Conservation (phyloP, 1,284 basidiomycete genomes). For the Microbotryum lychnidis-dioicae region DNA sequence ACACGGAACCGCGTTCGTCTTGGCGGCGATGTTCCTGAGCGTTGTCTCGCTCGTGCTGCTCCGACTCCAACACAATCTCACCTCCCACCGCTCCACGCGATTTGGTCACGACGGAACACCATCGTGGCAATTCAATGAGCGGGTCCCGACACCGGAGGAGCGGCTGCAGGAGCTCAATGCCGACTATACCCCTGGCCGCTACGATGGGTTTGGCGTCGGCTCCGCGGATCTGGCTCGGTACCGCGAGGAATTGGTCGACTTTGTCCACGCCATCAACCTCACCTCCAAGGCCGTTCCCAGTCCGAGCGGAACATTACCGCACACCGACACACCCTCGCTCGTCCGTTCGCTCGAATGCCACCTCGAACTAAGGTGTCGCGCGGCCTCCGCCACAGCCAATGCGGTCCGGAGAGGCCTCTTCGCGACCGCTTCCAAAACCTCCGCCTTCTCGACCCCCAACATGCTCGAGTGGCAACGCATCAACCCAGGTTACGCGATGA, state of each 20-base stretch:
- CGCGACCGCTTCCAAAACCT: neutral
- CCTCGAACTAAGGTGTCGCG: neutral
- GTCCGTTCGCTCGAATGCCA: neutral
- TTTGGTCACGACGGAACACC: too few species aligned
- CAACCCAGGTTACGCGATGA: neutral
- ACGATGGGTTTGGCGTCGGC: constrained; percentile 5
- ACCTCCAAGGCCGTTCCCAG: too few species aligned
- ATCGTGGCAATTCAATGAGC: too few species aligned
- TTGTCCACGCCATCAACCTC: neutral
- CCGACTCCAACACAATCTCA: too few species aligned
- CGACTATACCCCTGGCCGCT: neutral
- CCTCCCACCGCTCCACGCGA: too few species aligned
- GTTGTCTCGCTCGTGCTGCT: too few species aligned
- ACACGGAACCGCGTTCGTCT: too few species aligned
- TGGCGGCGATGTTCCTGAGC: too few species aligned
- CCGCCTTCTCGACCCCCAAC: neutral
- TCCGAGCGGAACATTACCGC: neutral
- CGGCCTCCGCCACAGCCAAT: neutral
- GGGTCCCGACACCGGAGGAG: too few species aligned
- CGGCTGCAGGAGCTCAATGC: neutral
- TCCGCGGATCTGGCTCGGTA: neutral
- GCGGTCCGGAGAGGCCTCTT: constrained; percentile 3
- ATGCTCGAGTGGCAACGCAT: constrained; percentile 1
- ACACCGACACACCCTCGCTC: neutral
- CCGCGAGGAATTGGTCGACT: neutral